Evolutionary conservation across 2,329 filamentous ascomycete species (phyloP).

Genomic region (Fusarium sp.): DNA sequence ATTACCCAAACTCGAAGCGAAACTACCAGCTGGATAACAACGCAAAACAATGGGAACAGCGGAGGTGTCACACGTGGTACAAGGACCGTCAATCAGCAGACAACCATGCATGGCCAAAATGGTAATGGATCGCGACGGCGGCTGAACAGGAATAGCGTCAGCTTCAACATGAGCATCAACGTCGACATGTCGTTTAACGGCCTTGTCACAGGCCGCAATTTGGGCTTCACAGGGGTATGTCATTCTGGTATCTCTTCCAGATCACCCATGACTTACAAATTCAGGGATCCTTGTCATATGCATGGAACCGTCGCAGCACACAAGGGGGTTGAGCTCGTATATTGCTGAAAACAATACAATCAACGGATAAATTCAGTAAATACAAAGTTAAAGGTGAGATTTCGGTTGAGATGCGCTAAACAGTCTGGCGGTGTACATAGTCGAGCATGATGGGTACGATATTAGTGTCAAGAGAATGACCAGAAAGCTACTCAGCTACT

Average conservation of each 20-base stretch:
- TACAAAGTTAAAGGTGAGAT: conserved; percentile 27
- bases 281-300: conserved; percentile 40
- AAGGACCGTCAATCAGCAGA: conserved; percentile 33
- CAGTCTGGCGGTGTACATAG: conserved; percentile 43
- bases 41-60: conserved; percentile 18
- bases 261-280: conserved; percentile 10
- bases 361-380: conserved; percentile 9
- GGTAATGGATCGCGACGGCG: conserved; percentile 9
- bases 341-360: background rate
- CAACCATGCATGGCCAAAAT: conserved; percentile 33
- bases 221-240: conserved; percentile 40
- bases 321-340: conserved; percentile 13
- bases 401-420: conserved; percentile 32
- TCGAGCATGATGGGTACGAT: conserved; percentile 16
- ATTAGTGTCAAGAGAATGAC: conserved; percentile 15
- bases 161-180: conserved; percentile 41
- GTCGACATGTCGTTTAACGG: conserved; percentile 40
- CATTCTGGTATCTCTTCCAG: background rate
- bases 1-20: conserved; percentile 34
- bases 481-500: conserved; percentile 59
- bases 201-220: conserved; percentile 40
- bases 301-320: conserved; percentile 36
- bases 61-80: conserved; percentile 30
- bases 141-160: conserved; percentile 35
- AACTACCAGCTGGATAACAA: conserved; percentile 38